Percentiles rank a stretch among this genome's conserved stretches.
Conservation (phyloP, 306 rosid species). For the Vigna mungo region DNA sequence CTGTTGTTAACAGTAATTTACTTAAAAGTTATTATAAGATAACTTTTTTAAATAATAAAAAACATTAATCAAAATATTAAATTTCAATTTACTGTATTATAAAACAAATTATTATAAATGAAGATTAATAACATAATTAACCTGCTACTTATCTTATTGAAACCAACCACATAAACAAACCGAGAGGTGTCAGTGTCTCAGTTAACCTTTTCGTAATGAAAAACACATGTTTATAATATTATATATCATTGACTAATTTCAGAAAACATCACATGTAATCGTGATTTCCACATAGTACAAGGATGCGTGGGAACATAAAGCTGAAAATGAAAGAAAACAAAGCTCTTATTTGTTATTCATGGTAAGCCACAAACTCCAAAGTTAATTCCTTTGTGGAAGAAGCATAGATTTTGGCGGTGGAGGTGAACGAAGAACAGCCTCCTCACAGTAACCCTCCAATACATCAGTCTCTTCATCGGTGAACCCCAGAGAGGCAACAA, state of each 20-base stretch:
- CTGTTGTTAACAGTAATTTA: no score
- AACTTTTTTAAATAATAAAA: no score
- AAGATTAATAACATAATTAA: no score
- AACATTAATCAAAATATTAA: no score
- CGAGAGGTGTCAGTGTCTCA: no score
- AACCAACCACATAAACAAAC: no score
- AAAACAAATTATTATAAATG: no score
- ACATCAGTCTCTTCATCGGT: constrained; percentile 17
- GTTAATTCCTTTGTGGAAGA: neutral
- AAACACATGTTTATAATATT: neutral
- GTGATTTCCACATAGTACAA: no score
- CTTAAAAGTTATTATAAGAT: no score
- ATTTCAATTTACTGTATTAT: no score
- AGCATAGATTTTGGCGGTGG: neutral
- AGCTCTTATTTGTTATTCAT: neutral
- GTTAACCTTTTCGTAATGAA: neutral
- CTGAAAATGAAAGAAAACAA: neutral
- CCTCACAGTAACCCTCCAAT: constrained; percentile 13
- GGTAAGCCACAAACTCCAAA: neutral
- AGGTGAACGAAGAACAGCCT: neutral
- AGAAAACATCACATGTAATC: neutral
- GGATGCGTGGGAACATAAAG: neutral
- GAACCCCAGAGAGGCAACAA: constrained; percentile 15
- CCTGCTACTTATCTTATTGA: no score
- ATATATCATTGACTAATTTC: neutral